Evolutionary conservation across 352 stramenopile genomes (phyloP), one percentile per base, ranked within the genome.

Genomic region (Phytophthora pinifolia): DNA sequence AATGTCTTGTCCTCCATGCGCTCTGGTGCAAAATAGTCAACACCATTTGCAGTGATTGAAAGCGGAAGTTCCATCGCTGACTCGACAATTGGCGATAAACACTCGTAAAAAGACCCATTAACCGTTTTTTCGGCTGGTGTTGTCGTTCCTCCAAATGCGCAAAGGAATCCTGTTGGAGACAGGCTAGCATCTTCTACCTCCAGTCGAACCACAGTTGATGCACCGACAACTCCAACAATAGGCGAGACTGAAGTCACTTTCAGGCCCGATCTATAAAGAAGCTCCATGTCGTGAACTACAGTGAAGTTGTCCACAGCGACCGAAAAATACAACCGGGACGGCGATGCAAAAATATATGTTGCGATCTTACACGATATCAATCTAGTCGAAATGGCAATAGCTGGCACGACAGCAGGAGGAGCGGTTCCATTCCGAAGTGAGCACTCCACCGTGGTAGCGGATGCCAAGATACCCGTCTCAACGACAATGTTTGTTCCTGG

Each of bases 11-110:
- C 50, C 1, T 38, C 27, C 25, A 20, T 27, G 14, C 27, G 41
- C 6, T 12, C 8, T 1, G 66, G 25, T 9, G 46, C 27, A 34
- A 83, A 75, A 37, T 67, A 83, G 22, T 79, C 72, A 20, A 75
- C n/a, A n/a, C 54, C 60, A 32, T 85, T 85, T 9, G 46, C 65
- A 27, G 66, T 79, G 14, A 82, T 60, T 17, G 44, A 33, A 29
- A 85, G 4, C 14, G 47, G 31, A 9, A 66, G 10, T 3, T 60
- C 27, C 20, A 35, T 55, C 1, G 35, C 36, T 9, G 17, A 35
- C 32, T 38, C 37, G 8, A 25, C 45, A 10, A 47, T 12, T 31
- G 74, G 71, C 2, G 64, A 58, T 4, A 60, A 32, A 34, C 72
- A 84, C 42, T 62, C 46, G 6, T 80, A 14, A 30, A 51, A 33